A percentile compares a stretch with the other conserved stretches of the same genome.
These are phyloP conservation scores for Epichloe scottii DNA, from an alignment of 2,329 filamentous ascomycete species.

Conservation along the genomic window DNA sequence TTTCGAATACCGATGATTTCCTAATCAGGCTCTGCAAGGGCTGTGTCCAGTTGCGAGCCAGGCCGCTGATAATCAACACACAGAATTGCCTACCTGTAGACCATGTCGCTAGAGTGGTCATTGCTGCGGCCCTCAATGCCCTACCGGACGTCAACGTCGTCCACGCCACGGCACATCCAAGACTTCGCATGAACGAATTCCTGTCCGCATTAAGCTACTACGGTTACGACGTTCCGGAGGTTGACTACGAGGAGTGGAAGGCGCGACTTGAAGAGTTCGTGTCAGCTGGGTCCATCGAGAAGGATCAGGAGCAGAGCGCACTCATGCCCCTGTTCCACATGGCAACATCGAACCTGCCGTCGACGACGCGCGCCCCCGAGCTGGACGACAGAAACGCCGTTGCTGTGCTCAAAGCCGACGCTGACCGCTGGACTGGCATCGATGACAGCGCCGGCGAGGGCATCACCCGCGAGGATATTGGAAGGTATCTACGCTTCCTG, in stretches of 20 bases:
- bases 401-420: slow-evolving; percentile 50
- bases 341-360: slow-evolving; percentile 52
- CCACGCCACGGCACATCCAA: slow-evolving; percentile 64
- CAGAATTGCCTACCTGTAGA: slow-evolving; percentile 83
- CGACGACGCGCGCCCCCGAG: slow-evolving; percentile 55
- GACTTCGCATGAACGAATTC: slow-evolving; percentile 35
- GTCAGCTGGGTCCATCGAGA: slow-evolving; percentile 12
- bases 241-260: slow-evolving; percentile 46
- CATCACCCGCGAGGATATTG: slow-evolving; percentile 14
- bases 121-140: slow-evolving; percentile 57
- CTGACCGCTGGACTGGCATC: slow-evolving; percentile 40
- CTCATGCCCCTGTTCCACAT: slow-evolving; percentile 59
- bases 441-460: slow-evolving; percentile 38
- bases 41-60: slow-evolving; percentile 62
- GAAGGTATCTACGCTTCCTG: slow-evolving; percentile 16
- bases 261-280: slow-evolving; percentile 17
- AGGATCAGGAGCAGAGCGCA: slow-evolving; percentile 18
- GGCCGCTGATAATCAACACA: slow-evolving; percentile 72
- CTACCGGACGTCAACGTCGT: slow-evolving; percentile 44
- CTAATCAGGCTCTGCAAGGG: slow-evolving; percentile 77
- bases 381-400: slow-evolving; percentile 50
- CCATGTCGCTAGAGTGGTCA: slow-evolving; percentile 70
- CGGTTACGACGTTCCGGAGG: slow-evolving; percentile 60
- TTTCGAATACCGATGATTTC: slow-evolving; percentile 79
- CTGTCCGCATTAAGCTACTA: slow-evolving; percentile 57